Evolutionary conservation across 345 rosid species (phyloP).

Genomic region (Crucihimalaya himalaica): DNA sequence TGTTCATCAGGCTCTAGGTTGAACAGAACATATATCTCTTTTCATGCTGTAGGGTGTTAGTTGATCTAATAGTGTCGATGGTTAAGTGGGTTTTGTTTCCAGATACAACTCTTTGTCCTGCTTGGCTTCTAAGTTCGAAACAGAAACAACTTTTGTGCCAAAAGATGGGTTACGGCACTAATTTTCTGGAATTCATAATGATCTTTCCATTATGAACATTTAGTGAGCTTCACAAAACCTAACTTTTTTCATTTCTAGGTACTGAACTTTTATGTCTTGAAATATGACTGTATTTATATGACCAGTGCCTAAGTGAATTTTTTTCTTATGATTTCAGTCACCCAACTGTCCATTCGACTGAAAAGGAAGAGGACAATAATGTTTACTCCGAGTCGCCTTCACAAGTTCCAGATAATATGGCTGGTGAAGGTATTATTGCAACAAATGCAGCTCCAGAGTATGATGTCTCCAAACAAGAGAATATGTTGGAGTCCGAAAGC

Average conservation of each 20-base stretch:
- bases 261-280: background rate
- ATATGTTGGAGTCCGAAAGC: conserved; percentile 49
- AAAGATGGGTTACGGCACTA: background rate
- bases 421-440: conserved; percentile 56
- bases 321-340: conserved; percentile 43
- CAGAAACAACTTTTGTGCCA: background rate
- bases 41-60: conserved; percentile 5
- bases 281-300: conserved; percentile 1
- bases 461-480: conserved; percentile 64
- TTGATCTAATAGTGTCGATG: conserved; percentile 8
- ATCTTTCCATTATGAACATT: background rate
- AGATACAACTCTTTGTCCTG: conserved; percentile 2
- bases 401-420: conserved; percentile 53
- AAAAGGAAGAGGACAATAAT: conserved; percentile 57
- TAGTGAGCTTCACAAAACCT: background rate
- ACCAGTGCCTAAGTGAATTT: conserved; percentile 9
- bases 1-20: conserved; percentile 11
- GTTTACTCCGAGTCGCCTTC: conserved; percentile 53
- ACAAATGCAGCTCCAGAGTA: conserved; percentile 53
- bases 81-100: background rate
- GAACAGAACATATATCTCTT: background rate
- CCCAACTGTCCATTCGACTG: conserved; percentile 43
- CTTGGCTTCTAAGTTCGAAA: background rate
- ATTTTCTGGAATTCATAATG: conserved; percentile 5
- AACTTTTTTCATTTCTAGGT: background rate